These are phyloP conservation scores for Opeltia flavorubescens DNA, from an alignment of 495 filamentous ascomycete genomes.

Conservation along the genomic window DNA sequence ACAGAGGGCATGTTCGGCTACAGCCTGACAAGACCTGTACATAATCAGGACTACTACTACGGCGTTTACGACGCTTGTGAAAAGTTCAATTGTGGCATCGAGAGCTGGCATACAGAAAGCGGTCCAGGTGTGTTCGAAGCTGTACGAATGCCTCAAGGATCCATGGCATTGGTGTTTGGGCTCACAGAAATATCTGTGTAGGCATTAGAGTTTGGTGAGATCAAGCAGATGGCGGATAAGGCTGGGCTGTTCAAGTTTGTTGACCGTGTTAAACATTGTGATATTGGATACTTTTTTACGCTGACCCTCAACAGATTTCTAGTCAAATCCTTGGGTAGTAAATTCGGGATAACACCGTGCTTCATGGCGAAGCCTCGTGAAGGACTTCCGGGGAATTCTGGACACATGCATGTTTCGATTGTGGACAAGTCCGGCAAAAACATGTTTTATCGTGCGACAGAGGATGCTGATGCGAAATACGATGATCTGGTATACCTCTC, in stretches of 20 bases:
- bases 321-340: constrained; percentile 71
- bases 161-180: not conserved
- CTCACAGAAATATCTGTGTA: constrained; percentile 12
- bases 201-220: constrained; percentile 75
- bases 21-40: constrained; percentile 77
- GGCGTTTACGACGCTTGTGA: constrained; percentile 73
- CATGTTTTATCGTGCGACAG: constrained; percentile 57
- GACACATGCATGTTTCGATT: constrained; percentile 87
- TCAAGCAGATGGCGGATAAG: constrained; percentile 76
- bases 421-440: constrained; percentile 59
- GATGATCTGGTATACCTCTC: constrained; percentile 67
- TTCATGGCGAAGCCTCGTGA: constrained; percentile 98
- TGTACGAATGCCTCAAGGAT: constrained; percentile 28
- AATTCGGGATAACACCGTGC: constrained; percentile 83
- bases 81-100: constrained; percentile 68
- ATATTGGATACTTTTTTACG: not conserved
- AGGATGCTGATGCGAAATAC: constrained; percentile 55
- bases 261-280: not conserved
- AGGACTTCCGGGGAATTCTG: constrained; percentile 81
- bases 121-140: constrained; percentile 95
- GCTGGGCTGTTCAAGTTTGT: constrained; percentile 81
- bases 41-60: constrained; percentile 93
- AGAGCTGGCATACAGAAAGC: constrained; percentile 96
- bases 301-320: constrained; percentile 39
- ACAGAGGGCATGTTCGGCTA: constrained; percentile 99